Base-by-base conservation (phyloP, 2,329 filamentous ascomycete genomes). In the Venturia asperata region DNA sequence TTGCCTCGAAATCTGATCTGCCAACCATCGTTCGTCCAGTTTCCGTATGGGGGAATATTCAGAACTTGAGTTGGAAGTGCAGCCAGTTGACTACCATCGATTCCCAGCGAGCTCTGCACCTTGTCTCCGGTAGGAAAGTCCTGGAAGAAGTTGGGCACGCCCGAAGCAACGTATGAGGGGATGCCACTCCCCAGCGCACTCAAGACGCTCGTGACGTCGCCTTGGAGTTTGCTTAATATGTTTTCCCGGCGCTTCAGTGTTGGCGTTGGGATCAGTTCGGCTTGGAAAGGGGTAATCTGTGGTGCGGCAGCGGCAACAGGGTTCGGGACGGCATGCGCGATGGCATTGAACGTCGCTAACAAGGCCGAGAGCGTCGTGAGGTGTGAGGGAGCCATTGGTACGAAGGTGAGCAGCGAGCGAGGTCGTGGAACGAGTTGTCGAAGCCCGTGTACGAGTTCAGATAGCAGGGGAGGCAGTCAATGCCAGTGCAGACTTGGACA, bases 11-110 rank as follows among this genome's bases (percentile, higher is more conserved):
- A 84, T 37, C 88, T 82, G 3, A 92, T 81, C 68, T 87, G 90
- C 90, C 90, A 92, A 42, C 87, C 87, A 66, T 85, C 76, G n/a
- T 86, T 80, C 1, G 89, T 92, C 85, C 87, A 92, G 68, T 92
- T 92, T n/a, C 81, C 89, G 13, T 80, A 80, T 2, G 79, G 79
- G 15, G 88, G 87, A 10, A 91, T 73, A 68, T 91, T 91, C 67
- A 91, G 75, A 5, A 89, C 87, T 67, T 89, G 82, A 0, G 88
- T 90, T 0, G 88, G 88, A 65, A 81, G 77, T 1, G 87, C 85
- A 61, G 77, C 80, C 45, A 91, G 72, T 63, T 88, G 83, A 41
- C 76, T 75, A 66, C 85, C 81, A 64, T 80, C 78, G 42, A 91
- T 78, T 1, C 83, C 85, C 5, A 90, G 78, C 43, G 82, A 84